Percentiles rank a stretch among this genome's conserved stretches.
phyloP scores from a whole-genome alignment of 2,329 filamentous ascomycete genomes.

The Kalmusia sp. region DNA sequence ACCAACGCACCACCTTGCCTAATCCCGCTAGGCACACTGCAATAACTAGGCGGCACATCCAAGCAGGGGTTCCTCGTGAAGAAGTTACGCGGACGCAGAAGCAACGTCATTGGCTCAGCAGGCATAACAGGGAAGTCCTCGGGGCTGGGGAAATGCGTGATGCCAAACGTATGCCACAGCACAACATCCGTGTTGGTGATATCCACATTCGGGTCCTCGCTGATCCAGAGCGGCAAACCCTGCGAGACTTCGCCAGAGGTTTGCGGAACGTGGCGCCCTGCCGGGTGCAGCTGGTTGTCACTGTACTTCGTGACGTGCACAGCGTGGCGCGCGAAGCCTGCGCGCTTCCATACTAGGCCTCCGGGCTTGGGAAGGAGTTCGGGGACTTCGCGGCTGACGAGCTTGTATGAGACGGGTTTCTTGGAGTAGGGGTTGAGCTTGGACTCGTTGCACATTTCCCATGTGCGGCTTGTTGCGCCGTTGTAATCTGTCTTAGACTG shows the following conservation, averaged over 20 bases:
- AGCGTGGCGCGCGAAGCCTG: conserved; percentile 84
- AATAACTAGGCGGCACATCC: conserved; percentile 80
- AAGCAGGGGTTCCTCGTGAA: conserved; percentile 80
- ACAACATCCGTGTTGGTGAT: conserved; percentile 87
- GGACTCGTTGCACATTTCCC: conserved; percentile 88
- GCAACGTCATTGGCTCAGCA: conserved; percentile 76
- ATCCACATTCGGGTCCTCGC: conserved; percentile 68
- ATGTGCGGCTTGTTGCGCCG: conserved; percentile 78
- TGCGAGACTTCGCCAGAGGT: conserved; percentile 79
- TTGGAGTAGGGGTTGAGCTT: conserved; percentile 86
- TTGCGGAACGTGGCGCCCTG: conserved; percentile 86
- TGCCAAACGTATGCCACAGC: conserved; percentile 91
- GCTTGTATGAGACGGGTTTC: conserved; percentile 86
- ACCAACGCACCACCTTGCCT: conserved; percentile 55
- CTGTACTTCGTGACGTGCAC: conserved; percentile 87
- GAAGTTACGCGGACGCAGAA: conserved; percentile 82
- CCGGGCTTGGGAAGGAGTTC: conserved; percentile 79
- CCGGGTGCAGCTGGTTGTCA: conserved; percentile 83
- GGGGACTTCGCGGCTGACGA: conserved; percentile 86
- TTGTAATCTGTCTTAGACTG: conserved; percentile 81
- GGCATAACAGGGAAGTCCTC: conserved; percentile 96
- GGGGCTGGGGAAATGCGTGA: conserved; percentile 86
- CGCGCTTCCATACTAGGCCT: conserved; percentile 86
- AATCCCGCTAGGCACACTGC: conserved; percentile 74
- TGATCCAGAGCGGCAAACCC: conserved; percentile 79